A percentile compares a stretch with the other conserved stretches of the same genome.
These are phyloP conservation scores for Teratosphaeriaceae sp. DNA, from an alignment of 2,329 filamentous ascomycete genomes.

Conservation along the genomic window DNA sequence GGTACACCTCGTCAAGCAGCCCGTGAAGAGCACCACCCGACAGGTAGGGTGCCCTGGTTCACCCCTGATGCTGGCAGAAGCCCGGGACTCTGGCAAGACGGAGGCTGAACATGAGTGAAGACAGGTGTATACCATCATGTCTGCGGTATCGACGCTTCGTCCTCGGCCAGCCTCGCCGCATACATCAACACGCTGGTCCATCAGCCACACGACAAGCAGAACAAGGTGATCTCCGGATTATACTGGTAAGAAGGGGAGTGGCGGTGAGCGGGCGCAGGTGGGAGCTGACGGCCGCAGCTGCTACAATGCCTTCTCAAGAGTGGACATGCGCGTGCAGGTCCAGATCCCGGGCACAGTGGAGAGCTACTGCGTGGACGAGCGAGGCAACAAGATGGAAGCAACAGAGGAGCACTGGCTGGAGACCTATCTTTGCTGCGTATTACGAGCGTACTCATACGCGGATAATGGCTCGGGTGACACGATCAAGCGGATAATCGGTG, in stretches of 20 bases:
- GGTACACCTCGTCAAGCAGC: conserved; percentile 83
- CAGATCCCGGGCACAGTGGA: conserved; percentile 95
- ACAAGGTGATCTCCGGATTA: conserved; percentile 87
- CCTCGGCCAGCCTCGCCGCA: conserved; percentile 89
- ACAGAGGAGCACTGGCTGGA: conserved; percentile 95
- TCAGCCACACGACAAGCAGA: conserved; percentile 71
- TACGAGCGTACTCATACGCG: conserved; percentile 92
- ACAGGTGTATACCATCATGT: conserved; percentile 96
- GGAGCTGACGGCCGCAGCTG: conserved; percentile 50
- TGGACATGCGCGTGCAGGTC: conserved; percentile 98
- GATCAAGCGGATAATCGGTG: conserved; percentile 96
- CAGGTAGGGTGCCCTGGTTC: conserved; percentile 41
- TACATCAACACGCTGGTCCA: conserved; percentile 98
- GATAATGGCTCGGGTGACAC: conserved; percentile 91
- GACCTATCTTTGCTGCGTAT: conserved; percentile 90
- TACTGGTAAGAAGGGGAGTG: conserved; percentile 64
- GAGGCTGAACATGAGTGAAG: conserved; percentile 39
- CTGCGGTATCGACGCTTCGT: conserved; percentile 93
- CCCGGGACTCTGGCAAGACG: no score
- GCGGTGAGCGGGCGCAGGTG: neutral
- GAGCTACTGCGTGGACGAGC: conserved; percentile 95
- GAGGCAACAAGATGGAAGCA: conserved; percentile 87
- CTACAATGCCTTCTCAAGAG: conserved; percentile 97
- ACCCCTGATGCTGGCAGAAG: no score
- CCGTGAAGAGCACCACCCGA: conserved; percentile 48